Evolutionary conservation across 805 yeast species (phyloP).

Genomic region (Suhomyces faveliae): DNA sequence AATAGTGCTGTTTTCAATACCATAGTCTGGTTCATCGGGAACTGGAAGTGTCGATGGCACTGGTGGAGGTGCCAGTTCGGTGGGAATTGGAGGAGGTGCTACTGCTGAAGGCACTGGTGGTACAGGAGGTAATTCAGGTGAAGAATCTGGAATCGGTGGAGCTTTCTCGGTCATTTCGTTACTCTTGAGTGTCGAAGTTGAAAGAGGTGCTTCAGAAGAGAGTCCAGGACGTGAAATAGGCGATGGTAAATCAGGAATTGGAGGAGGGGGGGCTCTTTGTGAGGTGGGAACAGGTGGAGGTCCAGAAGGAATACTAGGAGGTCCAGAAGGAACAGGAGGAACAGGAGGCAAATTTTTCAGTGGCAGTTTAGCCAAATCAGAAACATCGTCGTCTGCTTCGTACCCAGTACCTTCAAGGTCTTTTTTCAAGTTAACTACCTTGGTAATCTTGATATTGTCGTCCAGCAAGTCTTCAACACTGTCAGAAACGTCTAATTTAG

Average conservation of each 20-base stretch:
- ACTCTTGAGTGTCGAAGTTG: conserved; percentile 6
- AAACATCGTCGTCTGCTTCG: conserved; percentile 62
- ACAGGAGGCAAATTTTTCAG: too few species aligned
- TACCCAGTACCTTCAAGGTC: conserved; percentile 52
- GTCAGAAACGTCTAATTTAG: conserved; percentile 10
- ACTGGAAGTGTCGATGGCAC: conserved; percentile 7
- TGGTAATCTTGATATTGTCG: conserved; percentile 13
- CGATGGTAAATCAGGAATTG: conserved; percentile 2
- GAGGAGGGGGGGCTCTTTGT: conserved; percentile 8
- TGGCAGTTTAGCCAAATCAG: conserved; percentile 22
- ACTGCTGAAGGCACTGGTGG: not conserved
- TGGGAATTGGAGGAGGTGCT: conserved; percentile 11
- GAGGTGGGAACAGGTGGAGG: conserved; percentile 13
- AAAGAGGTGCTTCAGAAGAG: conserved; percentile 6
- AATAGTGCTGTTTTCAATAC: not conserved
- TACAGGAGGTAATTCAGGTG: not conserved
- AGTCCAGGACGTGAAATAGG: conserved; percentile 7
- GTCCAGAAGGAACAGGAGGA: too few species aligned
- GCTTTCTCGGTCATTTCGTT: conserved; percentile 7
- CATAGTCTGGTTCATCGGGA: conserved; percentile 7
- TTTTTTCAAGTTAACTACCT: conserved; percentile 1
- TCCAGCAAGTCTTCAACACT: conserved; percentile 8
- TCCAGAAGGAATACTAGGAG: conserved; percentile 11
- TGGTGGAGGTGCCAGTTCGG: not conserved
- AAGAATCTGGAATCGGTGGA: conserved; percentile 7